These are phyloP conservation scores for Acacia crassicarpa DNA, from an alignment of 306 rosid species.

Conservation along the genomic window DNA sequence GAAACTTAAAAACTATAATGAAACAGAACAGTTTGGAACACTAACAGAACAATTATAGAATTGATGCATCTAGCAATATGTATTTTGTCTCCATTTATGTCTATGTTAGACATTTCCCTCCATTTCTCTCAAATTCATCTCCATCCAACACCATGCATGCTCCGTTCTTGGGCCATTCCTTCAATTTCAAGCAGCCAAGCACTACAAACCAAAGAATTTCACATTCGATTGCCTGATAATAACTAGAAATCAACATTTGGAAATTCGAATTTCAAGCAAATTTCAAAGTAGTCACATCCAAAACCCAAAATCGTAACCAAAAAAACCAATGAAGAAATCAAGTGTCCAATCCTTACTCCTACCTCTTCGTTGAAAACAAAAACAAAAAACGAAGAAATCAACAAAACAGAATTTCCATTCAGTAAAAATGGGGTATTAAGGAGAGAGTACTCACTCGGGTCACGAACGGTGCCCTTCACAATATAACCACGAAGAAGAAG, in stretches of 20 bases:
- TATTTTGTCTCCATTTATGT: background rate
- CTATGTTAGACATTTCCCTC: background rate
- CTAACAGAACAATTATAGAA: background rate
- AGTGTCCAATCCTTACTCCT: background rate
- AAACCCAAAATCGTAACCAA: background rate
- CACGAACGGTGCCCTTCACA: background rate
- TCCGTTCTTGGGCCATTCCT: background rate
- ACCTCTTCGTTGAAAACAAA: background rate
- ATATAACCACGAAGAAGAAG: conserved; percentile 50
- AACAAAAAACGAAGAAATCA: background rate
- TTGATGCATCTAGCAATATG: background rate
- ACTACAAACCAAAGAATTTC: background rate
- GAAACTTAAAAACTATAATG: background rate
- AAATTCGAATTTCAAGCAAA: background rate
- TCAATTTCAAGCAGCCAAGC: background rate
- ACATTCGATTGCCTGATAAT: background rate
- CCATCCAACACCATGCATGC: background rate
- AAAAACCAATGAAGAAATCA: background rate
- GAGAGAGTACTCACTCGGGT: background rate
- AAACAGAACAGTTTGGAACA: background rate
- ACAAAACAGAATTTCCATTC: background rate
- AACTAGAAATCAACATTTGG: background rate
- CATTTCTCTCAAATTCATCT: background rate
- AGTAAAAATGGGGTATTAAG: background rate
- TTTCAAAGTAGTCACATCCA: background rate